phyloP scores from a whole-genome alignment of 148 eudicot species.

The Suaeda aralocaspica region DNA sequence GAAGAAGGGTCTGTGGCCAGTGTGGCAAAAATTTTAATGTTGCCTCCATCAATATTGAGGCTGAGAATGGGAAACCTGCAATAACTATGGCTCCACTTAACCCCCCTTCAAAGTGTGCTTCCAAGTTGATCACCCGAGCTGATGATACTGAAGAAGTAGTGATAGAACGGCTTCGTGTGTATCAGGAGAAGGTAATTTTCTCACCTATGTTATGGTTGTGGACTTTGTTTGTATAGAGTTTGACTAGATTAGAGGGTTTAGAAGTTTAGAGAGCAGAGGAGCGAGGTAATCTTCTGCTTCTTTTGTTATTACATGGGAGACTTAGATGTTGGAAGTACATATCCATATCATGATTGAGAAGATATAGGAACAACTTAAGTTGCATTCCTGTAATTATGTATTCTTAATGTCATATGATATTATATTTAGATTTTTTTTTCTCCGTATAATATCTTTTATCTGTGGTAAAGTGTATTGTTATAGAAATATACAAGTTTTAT shows the following conservation, averaged over 20 bases:
- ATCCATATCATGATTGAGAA: not conserved
- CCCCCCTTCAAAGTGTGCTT: slow-evolving; percentile 72
- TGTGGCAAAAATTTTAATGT: slow-evolving; percentile 90
- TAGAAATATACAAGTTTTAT: too few relatives aligned
- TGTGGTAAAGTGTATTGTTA: too few relatives aligned
- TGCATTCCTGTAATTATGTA: too few relatives aligned
- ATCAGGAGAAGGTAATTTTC: slow-evolving; percentile 69
- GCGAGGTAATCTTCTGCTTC: not conserved
- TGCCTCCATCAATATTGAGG: slow-evolving; percentile 68
- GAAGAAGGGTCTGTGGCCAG: slow-evolving; percentile 81
- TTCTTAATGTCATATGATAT: too few relatives aligned
- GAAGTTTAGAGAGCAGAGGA: not conserved
- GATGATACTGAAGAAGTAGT: slow-evolving; percentile 90
- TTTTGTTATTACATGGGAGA: not conserved
- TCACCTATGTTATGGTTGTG: not conserved
- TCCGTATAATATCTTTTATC: too few relatives aligned
- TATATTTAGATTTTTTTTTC: not conserved
- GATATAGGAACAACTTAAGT: not conserved
- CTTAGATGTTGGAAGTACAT: not conserved
- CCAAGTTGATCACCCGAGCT: slow-evolving; percentile 87
- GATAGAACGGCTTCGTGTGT: slow-evolving; percentile 73
- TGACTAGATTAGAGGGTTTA: not conserved
- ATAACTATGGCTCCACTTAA: slow-evolving; percentile 83
- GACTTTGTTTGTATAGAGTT: not conserved
- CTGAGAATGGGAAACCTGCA: slow-evolving; percentile 70